phyloP scores from a whole-genome alignment of 1,284 basidiomycete genomes.

The Anthracocystis walkeri region DNA sequence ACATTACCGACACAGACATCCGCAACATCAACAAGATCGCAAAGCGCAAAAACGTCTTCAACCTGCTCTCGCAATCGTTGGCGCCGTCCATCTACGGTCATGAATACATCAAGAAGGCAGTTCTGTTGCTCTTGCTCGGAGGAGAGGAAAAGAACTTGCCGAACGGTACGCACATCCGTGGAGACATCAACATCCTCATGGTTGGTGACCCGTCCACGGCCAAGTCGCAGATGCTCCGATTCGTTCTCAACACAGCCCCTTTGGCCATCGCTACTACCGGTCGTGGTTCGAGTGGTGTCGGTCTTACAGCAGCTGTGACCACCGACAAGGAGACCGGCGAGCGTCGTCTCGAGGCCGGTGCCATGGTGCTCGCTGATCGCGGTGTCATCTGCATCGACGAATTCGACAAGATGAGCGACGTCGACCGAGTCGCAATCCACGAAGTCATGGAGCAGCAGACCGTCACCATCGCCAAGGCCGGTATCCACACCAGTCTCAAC shows the following conservation, averaged over 20 bases:
- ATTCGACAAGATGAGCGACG: slow-evolving; percentile 99
- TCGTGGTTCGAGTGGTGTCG: slow-evolving; percentile 95
- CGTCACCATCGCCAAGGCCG: slow-evolving; percentile 98
- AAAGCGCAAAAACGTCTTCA: slow-evolving; percentile 84
- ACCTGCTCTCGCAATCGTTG: slow-evolving; percentile 89
- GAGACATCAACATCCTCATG: slow-evolving; percentile 99
- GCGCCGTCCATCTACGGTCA: slow-evolving; percentile 98
- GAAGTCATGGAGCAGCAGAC: slow-evolving; percentile 99
- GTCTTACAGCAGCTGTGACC: slow-evolving; percentile 98
- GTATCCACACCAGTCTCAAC: slow-evolving; percentile 97
- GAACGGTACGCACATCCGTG: slow-evolving; percentile 98
- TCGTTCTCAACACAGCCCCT: slow-evolving; percentile 94
- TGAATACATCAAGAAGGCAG: slow-evolving; percentile 93
- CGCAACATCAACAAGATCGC: slow-evolving; percentile 95
- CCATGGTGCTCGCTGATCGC: slow-evolving; percentile 99
- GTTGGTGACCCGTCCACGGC: slow-evolving; percentile 98
- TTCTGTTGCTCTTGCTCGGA: slow-evolving; percentile 90
- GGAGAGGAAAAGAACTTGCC: slow-evolving; percentile 97
- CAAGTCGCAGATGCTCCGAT: slow-evolving; percentile 95
- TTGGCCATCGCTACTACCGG: slow-evolving; percentile 98
- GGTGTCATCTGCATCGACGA: slow-evolving; percentile 99
- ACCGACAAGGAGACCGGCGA: slow-evolving; percentile 96
- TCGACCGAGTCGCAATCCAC: slow-evolving; percentile 99
- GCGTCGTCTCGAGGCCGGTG: slow-evolving; percentile 93
- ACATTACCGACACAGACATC: slow-evolving; percentile 93